phyloP scores from a whole-genome alignment of 2,329 filamentous ascomycete species.

The Daldinia sp. region DNA sequence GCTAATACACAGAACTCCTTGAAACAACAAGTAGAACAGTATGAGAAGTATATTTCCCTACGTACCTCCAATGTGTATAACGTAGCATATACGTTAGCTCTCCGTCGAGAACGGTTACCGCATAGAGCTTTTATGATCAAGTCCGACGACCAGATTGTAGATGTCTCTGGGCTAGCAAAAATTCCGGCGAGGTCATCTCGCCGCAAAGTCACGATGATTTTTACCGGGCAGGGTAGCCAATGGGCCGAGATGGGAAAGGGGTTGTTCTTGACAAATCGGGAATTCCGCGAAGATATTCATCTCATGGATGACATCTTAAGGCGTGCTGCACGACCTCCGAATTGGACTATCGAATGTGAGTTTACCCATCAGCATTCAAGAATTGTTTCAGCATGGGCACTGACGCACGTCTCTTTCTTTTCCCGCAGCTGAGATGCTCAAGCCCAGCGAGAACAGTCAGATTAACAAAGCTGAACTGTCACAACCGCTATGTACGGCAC shows the following conservation, averaged over 20 bases:
- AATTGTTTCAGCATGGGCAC: too few relatives aligned
- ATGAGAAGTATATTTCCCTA: conserved; percentile 42
- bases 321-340: conserved; percentile 27
- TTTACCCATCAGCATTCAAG: not conserved
- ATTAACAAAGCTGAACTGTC: conserved; percentile 45
- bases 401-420: not conserved
- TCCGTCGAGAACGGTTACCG: conserved; percentile 47
- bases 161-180: conserved; percentile 26
- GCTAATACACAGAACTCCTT: conserved; percentile 41
- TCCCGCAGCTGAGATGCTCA: not conserved
- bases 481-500: conserved; percentile 54
- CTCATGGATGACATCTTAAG: conserved; percentile 34
- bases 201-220: conserved; percentile 44
- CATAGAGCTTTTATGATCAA: conserved; percentile 47
- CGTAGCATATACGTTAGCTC: conserved; percentile 51
- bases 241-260: conserved; percentile 48
- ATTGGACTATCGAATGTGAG: conserved; percentile 39
- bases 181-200: conserved; percentile 24
- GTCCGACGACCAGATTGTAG: conserved; percentile 23
- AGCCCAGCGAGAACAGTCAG: conserved; percentile 20
- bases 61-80: conserved; percentile 40
- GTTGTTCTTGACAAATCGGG: conserved; percentile 34
- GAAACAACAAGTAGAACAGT: conserved; percentile 31
- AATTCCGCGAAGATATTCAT: conserved; percentile 41
- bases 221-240: conserved; percentile 53